Evolutionary conservation across 306 rosid genomes (phyloP), one percentile per base, ranked within the genome.

Genomic region (Lablab purpureus): DNA sequence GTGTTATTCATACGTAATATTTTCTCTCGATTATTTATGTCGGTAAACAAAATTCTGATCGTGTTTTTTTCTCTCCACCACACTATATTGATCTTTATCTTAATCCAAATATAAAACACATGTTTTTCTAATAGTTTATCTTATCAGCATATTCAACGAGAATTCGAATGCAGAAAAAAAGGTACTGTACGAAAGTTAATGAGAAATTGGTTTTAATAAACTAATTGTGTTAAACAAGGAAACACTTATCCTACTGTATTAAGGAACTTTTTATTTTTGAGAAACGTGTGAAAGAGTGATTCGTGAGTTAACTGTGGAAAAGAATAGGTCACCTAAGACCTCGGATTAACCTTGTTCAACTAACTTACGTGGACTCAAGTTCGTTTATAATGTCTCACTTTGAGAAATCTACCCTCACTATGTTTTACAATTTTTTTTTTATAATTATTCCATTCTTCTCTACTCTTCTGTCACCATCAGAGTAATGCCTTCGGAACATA

Each of bases 401-500:
- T 23, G 17, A 23, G 17, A 23, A 23, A 23, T 23, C 4, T 56
- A 56, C 3, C 34, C 34, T 56, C 2, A 58, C 3, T 22, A 55
- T 59, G 27, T 6, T 28, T 50, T 47, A 45, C 9, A 55, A 36
- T 13, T 6, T 4, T 21, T 14, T 3, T 8, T 58, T 45, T 8
- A 2, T 43, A 2, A 25, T 1, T 21, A 10, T 23, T 37, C 13
- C 54, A 54, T 45, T 56, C 62, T 78, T 68, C 40, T 13, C 25
- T 18, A 19, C 58, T 69, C 52, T 68, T 67, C 11, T 78, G 13
- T 60, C 82, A 78, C 19, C 2, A 76, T 50, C 52, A 65, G 36
- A 76, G 36, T 19, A 60, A 63, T 47, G 49, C 64, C 43, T 47
- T 11, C 10, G 3, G 32, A 46, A 7, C 51, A 46, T 28, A 19